A percentile compares a stretch with the other conserved stretches of the same genome.
Conservation (phyloP, 257 asterid genomes). For the Primulina eburnea region DNA sequence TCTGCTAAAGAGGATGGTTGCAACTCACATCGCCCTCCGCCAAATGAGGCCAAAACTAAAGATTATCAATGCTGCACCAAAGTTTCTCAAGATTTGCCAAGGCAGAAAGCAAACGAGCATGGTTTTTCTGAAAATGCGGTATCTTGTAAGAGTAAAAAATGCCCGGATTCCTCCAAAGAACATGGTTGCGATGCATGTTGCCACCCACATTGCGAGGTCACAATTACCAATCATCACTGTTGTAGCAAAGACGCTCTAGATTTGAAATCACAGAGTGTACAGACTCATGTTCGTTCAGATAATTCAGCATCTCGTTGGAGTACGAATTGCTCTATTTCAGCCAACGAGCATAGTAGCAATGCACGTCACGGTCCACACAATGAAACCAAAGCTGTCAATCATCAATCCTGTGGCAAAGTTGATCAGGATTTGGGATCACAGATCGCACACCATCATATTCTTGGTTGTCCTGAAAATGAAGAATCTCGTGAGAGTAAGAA, state of each 20-base stretch:
- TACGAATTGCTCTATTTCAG: slow-evolving; percentile 1
- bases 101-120: slow-evolving; percentile 13
- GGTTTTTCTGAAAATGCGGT: slow-evolving; percentile 14
- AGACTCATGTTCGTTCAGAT: slow-evolving; percentile 17
- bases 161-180: slow-evolving; percentile 9
- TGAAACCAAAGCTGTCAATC: slow-evolving; percentile 12
- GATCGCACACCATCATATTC: slow-evolving; percentile 12
- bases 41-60: not conserved
- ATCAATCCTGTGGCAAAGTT: slow-evolving; percentile 13
- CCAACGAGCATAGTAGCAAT: slow-evolving; percentile 2
- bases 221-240: not conserved
- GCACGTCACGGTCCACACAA: not conserved
- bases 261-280: slow-evolving; percentile 14
- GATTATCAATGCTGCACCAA: slow-evolving; percentile 20
- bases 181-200: not conserved
- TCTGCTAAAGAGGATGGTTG: slow-evolving; percentile 16
- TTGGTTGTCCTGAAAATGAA: not conserved
- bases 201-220: no score
- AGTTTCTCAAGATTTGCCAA: slow-evolving; percentile 4
- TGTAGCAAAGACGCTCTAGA: slow-evolving; percentile 4
- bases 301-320: not conserved
- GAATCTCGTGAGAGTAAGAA: slow-evolving; percentile 1
- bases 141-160: slow-evolving; percentile 1
- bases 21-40: slow-evolving; percentile 13
- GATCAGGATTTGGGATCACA: slow-evolving; percentile 18